phyloP scores from a whole-genome alignment of 176 grass and related monocot species.

The Carex scoparia region DNA sequence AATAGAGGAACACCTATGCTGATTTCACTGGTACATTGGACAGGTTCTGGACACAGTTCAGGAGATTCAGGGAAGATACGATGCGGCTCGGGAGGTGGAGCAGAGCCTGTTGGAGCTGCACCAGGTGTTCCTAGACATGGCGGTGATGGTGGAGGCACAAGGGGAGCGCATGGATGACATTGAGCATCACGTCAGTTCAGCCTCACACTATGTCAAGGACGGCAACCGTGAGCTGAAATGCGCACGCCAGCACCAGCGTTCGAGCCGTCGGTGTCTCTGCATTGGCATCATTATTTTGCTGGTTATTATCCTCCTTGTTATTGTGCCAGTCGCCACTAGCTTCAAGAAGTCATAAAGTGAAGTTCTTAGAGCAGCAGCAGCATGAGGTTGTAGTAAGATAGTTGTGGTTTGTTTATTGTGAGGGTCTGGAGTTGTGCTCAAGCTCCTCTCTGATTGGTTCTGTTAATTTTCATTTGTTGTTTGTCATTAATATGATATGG shows the following conservation, averaged over 20 bases:
- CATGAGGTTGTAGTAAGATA: background rate
- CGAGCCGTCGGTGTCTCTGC: conserved; percentile 84
- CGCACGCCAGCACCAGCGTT: conserved; percentile 64
- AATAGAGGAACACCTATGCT: background rate
- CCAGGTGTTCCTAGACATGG: conserved; percentile 93
- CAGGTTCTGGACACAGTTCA: conserved; percentile 59
- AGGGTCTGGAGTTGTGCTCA: conserved; percentile 55
- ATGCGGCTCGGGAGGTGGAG: conserved; percentile 68
- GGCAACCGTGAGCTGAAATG: conserved; percentile 71
- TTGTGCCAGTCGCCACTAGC: conserved; percentile 73
- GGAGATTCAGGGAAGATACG: conserved; percentile 84
- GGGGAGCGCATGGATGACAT: conserved; percentile 77
- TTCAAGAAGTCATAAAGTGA: conserved; percentile 43
- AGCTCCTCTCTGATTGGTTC: conserved; percentile 28
- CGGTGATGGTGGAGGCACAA: conserved; percentile 75
- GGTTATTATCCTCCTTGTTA: conserved; percentile 53
- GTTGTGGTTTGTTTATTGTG: conserved; percentile 27
- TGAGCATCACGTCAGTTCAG: conserved; percentile 57
- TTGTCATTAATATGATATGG: background rate
- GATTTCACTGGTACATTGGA: conserved; percentile 13
- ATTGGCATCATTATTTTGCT: conserved; percentile 74
- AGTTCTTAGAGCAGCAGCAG: background rate
- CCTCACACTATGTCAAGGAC: conserved; percentile 66
- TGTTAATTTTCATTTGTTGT: background rate
- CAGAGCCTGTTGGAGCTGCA: conserved; percentile 82